Evolutionary conservation across 78 protist genomes (phyloP).

Genomic region (Paulinella micropora): DNA sequence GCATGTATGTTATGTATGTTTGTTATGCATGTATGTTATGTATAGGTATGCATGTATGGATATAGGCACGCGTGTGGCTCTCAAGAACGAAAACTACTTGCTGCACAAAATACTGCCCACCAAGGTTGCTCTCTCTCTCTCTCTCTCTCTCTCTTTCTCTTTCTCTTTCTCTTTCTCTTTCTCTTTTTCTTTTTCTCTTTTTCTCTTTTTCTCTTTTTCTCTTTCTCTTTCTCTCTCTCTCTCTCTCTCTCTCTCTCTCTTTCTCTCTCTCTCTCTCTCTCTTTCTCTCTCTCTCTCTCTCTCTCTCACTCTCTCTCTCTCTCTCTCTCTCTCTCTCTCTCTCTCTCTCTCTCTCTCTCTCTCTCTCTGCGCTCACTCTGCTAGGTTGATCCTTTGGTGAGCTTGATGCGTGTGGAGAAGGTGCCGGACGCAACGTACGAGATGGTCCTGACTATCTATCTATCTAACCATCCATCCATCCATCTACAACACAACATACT

Average conservation of each 20-base stretch:
- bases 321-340: neutral
- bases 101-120: constrained; percentile 67
- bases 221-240: constrained; percentile 13
- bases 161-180: neutral
- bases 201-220: too few species aligned
- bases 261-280: constrained; percentile 15
- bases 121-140: neutral
- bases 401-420: constrained; percentile 94
- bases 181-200: constrained; percentile 29
- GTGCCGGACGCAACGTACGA: constrained; percentile 49
- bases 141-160: constrained; percentile 17
- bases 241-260: neutral
- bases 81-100: constrained; percentile 46
- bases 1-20: too few species aligned
- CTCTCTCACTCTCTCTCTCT: constrained; percentile 16
- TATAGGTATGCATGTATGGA: too few species aligned
- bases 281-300: neutral
- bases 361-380: constrained; percentile 34
- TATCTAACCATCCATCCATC: too few species aligned
- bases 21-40: too few species aligned
- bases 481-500: too few species aligned
- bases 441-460: too few species aligned
- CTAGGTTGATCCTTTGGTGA: constrained; percentile 88
- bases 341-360: constrained; percentile 14
- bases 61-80: constrained; percentile 27